Evolutionary conservation across 192 early-diverging fungal species (phyloP).

Genomic region (Linnemannia hyalina): DNA sequence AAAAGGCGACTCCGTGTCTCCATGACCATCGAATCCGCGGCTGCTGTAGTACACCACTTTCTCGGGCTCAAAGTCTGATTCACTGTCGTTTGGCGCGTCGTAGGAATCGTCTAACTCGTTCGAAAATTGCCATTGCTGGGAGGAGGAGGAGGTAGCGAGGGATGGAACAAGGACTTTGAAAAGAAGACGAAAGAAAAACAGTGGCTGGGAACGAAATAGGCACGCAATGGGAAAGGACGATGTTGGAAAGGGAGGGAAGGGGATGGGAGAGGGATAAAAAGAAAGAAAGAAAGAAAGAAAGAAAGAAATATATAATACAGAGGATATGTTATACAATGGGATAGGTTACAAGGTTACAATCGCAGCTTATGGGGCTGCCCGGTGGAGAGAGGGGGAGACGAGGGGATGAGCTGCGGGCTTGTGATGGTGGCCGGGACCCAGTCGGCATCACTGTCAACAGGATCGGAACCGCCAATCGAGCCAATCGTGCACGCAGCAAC

Average conservation of each 20-base stretch:
- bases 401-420: too few species aligned
- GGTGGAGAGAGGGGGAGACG: too few species aligned
- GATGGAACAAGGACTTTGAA: background rate
- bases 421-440: too few species aligned
- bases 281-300: background rate
- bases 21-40: too few species aligned
- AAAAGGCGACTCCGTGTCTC: too few species aligned
- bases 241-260: background rate
- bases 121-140: background rate
- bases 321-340: too few species aligned
- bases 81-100: background rate
- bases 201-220: background rate
- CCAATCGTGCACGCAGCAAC: too few species aligned
- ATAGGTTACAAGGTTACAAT: too few species aligned
- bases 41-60: too few species aligned
- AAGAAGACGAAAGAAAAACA: background rate
- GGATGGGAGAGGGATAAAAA: background rate
- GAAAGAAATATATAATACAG: background rate
- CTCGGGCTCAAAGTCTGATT: background rate
- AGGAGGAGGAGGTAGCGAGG: background rate
- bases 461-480: too few species aligned
- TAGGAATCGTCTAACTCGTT: background rate
- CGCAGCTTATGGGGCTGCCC: too few species aligned
- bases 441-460: too few species aligned
- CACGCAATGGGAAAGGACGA: background rate